These are phyloP conservation scores for Tuber indicum DNA, from an alignment of 495 filamentous ascomycete genomes.

Conservation along the genomic window DNA sequence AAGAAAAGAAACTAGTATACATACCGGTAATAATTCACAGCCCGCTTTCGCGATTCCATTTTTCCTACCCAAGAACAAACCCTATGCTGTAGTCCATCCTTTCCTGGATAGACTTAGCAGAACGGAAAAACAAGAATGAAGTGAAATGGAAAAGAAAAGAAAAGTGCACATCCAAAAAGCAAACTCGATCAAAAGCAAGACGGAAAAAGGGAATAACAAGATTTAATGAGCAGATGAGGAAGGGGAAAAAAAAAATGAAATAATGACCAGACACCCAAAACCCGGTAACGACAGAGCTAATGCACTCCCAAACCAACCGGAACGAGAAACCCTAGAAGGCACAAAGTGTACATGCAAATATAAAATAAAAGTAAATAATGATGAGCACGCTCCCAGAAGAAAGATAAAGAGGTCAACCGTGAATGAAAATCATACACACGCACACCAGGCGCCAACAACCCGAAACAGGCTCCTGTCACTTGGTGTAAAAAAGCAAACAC, in stretches of 20 bases:
- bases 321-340: slow-evolving; percentile 40
- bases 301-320: slow-evolving; percentile 34
- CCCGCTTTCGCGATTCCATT: slow-evolving; percentile 32
- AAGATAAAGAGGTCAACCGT: slow-evolving; percentile 42
- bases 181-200: slow-evolving; percentile 6
- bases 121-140: slow-evolving; percentile 27
- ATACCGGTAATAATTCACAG: slow-evolving; percentile 15
- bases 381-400: slow-evolving; percentile 21
- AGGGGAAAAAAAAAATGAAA: slow-evolving; percentile 41
- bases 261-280: slow-evolving; percentile 30
- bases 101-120: slow-evolving; percentile 9
- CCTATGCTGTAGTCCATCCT: slow-evolving; percentile 32
- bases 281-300: slow-evolving; percentile 35
- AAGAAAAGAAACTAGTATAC: slow-evolving; percentile 38
- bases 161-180: slow-evolving; percentile 22
- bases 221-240: slow-evolving; percentile 22
- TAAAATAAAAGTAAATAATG: slow-evolving; percentile 20
- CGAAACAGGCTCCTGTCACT: slow-evolving; percentile 12
- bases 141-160: slow-evolving; percentile 18
- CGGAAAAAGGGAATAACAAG: slow-evolving; percentile 14
- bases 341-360: slow-evolving; percentile 39
- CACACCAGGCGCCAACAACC: slow-evolving; percentile 12
- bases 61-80: slow-evolving; percentile 35
- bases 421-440: slow-evolving; percentile 34
- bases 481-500: slow-evolving; percentile 47